Base-by-base conservation (phyloP, 495 filamentous ascomycete species). In the Evansstolkia leycettana region DNA sequence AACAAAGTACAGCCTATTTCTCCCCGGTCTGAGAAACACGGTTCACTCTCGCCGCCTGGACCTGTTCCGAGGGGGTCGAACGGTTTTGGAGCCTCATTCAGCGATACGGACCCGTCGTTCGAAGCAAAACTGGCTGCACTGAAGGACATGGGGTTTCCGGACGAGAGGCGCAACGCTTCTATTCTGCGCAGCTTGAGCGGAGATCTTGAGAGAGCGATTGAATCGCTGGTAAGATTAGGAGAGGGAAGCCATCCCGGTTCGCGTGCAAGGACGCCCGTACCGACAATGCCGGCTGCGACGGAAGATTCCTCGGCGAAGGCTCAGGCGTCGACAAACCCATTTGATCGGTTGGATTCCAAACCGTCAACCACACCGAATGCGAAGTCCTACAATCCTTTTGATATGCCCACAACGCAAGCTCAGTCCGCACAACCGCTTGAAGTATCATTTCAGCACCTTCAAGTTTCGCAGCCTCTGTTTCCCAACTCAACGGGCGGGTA, bases 131-230 rank as follows among this genome's bases (percentile, higher is more conserved):
- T 98, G 49, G 70, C 72, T 7, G 76, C 72, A 11, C 62, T 98
- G 34, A 71, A 75, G 32, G 85, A 94, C 36, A 94, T 96, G 90
- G 90, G 90, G 1, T 98, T 98, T 47, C 68, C 54, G 20, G 85
- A 98, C 50, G 80, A 89, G 24, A 78, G 76, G 40, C 72, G 81
- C 30, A 96, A 92, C 43, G 60, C 73, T 9, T 75, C 77, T 36
- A 77, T 94, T 16, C 58, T 98, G 17, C 82, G 83, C 39, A 79
- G 80, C 8, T 64, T 87, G 5, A 69, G 76, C 38, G 90, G 92
- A 2, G 87, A 92, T 47, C 43, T 98, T 27, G 82, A 93, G 37
- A 81, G 77, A 48, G 69, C 86, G 0, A 72, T 94, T 19, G 89
- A 95, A 53, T 76, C 86, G 11, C 52, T 98, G 48, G 67, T 84